Base-by-base conservation (phyloP, 2,329 filamentous ascomycete species). In the Curvularia sp. region DNA sequence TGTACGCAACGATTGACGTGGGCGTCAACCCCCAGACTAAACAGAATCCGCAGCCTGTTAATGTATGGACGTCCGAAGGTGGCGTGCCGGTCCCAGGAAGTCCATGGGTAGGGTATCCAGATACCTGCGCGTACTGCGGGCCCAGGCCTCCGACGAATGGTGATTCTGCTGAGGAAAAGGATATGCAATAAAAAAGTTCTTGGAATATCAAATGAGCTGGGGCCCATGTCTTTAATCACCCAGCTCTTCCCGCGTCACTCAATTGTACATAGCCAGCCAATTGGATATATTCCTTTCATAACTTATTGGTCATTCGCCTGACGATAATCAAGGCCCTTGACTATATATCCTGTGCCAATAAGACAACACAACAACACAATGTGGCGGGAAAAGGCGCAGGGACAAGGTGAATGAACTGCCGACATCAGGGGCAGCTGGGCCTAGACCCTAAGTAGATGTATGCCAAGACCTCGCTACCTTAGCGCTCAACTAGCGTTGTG, bases 1-100 rank as follows among this genome's bases (percentile, higher is more conserved):
- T 74, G 1, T 74, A 73, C 47, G 72, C 70, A 2, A 71, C 66
- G 3, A 72, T 74, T 23, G 72, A 74, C 56, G 63, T 74, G 27
- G 72, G 72, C 32, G 69, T 74, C 9, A 72, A 74, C 53, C 70
- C 70, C 4, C 64, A 53, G 42, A 68, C 71, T 23, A 66, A 48
- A 48, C 64, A 67, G 27, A 71, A 67, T 45, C 69, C 69, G 6
- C 62, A 67, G n/a, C 62, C 72, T 1, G 71, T 74, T 4, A 72
- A 72, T 39, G 57, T 64, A 50, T 74, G 72, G 72, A 74, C 70
- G 1, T 48, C 57, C 1, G 52, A 66, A 4, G 71, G 72, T 36
- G 70, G 71, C 18, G 66, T 70, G 38, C 69, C 69, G 0, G 59
- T 66, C 3, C 65, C 67, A 1, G 62, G 61, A 27, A 69, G 65